Evolutionary conservation across 352 stramenopile species (phyloP).

Genomic region (Pythium grandisporangium): DNA sequence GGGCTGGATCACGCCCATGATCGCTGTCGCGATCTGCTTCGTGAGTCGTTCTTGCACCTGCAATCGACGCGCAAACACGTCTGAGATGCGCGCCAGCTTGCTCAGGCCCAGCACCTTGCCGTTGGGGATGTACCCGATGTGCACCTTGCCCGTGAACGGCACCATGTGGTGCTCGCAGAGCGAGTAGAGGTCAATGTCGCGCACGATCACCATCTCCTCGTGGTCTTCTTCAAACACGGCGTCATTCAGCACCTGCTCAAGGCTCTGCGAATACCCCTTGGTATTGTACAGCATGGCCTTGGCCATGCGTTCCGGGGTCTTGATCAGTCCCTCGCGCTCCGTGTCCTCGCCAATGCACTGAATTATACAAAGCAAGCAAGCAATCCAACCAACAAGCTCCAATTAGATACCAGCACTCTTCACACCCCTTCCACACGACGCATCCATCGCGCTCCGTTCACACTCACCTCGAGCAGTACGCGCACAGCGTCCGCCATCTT

Average conservation of each 20-base stretch:
- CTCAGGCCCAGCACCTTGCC: slow-evolving; percentile 96
- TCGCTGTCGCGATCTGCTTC: slow-evolving; percentile 97
- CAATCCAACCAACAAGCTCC: no score
- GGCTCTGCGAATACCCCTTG: slow-evolving; percentile 90
- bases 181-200: slow-evolving; percentile 98
- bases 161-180: slow-evolving; percentile 99
- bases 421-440: no score
- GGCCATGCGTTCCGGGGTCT: slow-evolving; percentile 96
- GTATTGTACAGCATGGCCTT: slow-evolving; percentile 96
- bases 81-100: slow-evolving; percentile 97
- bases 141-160: slow-evolving; percentile 96
- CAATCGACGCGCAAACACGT: slow-evolving; percentile 94
- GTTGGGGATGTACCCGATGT: slow-evolving; percentile 93
- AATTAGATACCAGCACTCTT: no score
- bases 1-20: slow-evolving; percentile 95
- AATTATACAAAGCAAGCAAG: no score
- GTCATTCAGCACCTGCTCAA: slow-evolving; percentile 91
- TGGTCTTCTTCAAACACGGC: slow-evolving; percentile 98
- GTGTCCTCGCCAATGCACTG: slow-evolving; percentile 93
- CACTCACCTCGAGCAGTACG: slow-evolving; percentile 85
- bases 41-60: slow-evolving; percentile 99
- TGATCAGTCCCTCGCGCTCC: slow-evolving; percentile 89
- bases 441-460: not conserved
- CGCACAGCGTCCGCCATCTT: slow-evolving; percentile 93
- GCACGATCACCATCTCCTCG: slow-evolving; percentile 98